Base-by-base conservation (phyloP, 139 green algal genomes). In the Gonium pectorale region DNA sequence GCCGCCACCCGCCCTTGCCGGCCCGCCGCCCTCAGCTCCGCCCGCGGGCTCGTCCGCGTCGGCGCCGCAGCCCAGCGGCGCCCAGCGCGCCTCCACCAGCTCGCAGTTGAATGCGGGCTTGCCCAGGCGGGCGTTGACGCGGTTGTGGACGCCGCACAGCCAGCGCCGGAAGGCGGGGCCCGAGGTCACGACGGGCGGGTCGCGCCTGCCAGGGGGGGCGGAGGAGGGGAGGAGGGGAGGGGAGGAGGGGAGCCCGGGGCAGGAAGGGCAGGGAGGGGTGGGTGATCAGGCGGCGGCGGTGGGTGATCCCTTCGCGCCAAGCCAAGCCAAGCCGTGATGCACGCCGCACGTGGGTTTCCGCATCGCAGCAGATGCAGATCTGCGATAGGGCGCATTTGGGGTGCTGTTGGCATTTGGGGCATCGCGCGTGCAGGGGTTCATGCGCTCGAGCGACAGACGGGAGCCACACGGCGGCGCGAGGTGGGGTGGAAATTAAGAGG, bases 61-160 rank as follows among this genome's bases (percentile, higher is more conserved):
- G n/a, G 75, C 41, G 3, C 27, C 44, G 41, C 75, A 71, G 3
- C 59, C 56, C 75, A 82, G 75, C 59, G 75, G 75, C 59, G 59
- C 87, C 96, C 96, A 99, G 9, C 96, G 87, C 11, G 88, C 43
- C 49, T 86, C 88, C 22, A 94, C 93, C 29, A 95, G 74, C 9
- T 93, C 83, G 89, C 96, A 99, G 85, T 98, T 96, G 89, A 98
- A 98, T 15, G 67, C 27, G 0, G 95, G 92, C 87, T 98, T 99
- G 85, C 90, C 93, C 29, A 98, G 56, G 33, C 89, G 90, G 5
- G 81, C 54, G 87, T 98, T 98, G 38, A 80, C 80, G 0, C 72
- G 71, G 83, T 99, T 99, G 89, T 99, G 96, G 6, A 92, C 83
- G 24, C 87, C 79, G 86, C 96, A 99, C 91, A 98, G 94, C 95